Evolutionary conservation across 2,329 filamentous ascomycete genomes (phyloP), one percentile per base, ranked within the genome.

Genomic region (Trichoderma sp.): DNA sequence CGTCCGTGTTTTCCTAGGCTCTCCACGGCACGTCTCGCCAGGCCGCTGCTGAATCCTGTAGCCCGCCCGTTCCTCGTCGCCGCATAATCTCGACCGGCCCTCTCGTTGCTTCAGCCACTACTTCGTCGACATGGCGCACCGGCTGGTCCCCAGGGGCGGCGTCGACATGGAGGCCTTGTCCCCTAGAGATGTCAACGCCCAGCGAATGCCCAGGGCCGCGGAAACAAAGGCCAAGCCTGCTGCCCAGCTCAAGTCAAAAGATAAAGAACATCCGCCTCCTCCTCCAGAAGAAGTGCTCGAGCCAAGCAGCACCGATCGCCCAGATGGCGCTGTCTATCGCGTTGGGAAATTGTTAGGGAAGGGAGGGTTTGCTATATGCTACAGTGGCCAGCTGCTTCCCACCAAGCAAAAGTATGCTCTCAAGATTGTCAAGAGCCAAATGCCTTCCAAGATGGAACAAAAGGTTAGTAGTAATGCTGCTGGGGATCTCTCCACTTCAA

Each of bases 381-480:
- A 94, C 76, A 88, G 89, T 74, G 92, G 90, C 59, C 88, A 90
- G 73, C 81, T 91, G 67, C 83, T 88, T 64, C 87, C 89, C 13
- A 88, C 87, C 6, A 90, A 87, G 75, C 89, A 90, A 76, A 86
- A 86, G 73, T 91, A 89, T 77, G 92, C 92, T 56, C 83, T 95
- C 75, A 95, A 95, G 83, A 93, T 95, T 76, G 92, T 95, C 76
- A 92, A 90, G 82, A 92, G 91, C 75, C 88, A 91, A 77, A 94
- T 94, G 92, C 91, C 91, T 8, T 83, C 88, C 70, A 94, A 94
- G 80, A 91, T 94, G 86, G 91, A 92, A 77, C 92, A 94, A 80
- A 94, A 94, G 89, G 92, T 93, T 71, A 63, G 79, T 72, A 16
- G 27, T 31, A 33, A 33, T 33, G n/a, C 8, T 24, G 4, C 43